Evolutionary conservation across 768 basidiomycete genomes (phyloP), one percentile per base, ranked within the genome.

Genomic region (Lepiota venenata): DNA sequence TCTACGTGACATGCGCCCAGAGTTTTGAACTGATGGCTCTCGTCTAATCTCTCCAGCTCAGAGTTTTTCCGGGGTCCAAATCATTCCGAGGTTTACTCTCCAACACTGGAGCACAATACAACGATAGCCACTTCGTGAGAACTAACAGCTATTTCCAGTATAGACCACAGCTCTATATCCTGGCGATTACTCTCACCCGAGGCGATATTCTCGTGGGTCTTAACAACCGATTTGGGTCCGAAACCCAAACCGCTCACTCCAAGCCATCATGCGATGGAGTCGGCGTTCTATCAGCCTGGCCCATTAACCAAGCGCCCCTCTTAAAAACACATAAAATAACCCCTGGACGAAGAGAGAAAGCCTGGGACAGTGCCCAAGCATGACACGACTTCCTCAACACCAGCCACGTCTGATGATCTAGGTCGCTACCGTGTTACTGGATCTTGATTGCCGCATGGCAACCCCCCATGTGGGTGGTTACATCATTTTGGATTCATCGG

Each of bases 381-480:
- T 15, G 41, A 44, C 29, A 43, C 22, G 35, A 32, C 10, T 43
- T 21, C 11, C 35, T 16, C 21, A 15, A 35, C 21, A 10, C 16
- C 36, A 27, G 32, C 46, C 16, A 36, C 32, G 12, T 21, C 46
- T 25, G 8, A 37, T 35, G 32, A 18, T 20, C 36, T 25, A 4
- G 32, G 36, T 52, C 16, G 16, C 29, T 20, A 44, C 49, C 22
- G 9, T 35, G 15, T 41, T n/a, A 37, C 25, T 40, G 49, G 41
- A 43, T 6, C 11, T 12, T 11, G 20, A 32, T 35, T 20, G 7
- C 60, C 58, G 51, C 60, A 55, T 60, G 60, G 60, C 59, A 49
- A 51, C 54, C 57, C 61, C 50, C 61, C 58, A 61, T 59, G 50
- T 52, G 56, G 51, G 61, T 56, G 55, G 57, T 58, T 62, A 50